Conservation (phyloP, 225 moss, liverwort and hornwort genomes). For the Sphagnum contortum region DNA sequence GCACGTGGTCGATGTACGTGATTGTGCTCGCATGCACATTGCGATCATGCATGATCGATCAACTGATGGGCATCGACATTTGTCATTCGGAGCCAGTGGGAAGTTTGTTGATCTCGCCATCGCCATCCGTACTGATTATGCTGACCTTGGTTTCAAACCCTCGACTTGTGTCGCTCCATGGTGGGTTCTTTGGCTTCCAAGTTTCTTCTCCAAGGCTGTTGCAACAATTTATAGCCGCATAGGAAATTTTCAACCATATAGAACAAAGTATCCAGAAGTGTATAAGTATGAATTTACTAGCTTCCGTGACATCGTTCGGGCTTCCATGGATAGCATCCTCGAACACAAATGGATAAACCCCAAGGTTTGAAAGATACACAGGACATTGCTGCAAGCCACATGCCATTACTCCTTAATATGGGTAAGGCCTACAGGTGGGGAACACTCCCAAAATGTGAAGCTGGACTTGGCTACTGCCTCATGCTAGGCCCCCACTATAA, state of each 20-base stretch:
- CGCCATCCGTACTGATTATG: constrained; percentile 3
- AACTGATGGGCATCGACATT: constrained; percentile 10
- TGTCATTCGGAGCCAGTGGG: constrained; percentile 1
- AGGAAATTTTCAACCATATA: constrained; percentile 8
- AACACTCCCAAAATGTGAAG: too few species aligned
- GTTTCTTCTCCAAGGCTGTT: not conserved
- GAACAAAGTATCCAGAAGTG: constrained; percentile 6
- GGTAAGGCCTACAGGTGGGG: too few species aligned
- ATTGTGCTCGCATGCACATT: constrained; percentile 17
- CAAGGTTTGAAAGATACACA: too few species aligned
- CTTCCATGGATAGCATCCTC: constrained; percentile 22
- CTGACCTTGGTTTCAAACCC: not conserved
- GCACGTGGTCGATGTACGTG: constrained; percentile 9
- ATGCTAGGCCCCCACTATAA: too few species aligned
- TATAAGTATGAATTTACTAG: not conserved
- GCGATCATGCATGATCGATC: not conserved
- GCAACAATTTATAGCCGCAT: constrained; percentile 3
- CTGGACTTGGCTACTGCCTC: too few species aligned
- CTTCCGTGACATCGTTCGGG: constrained; percentile 1
- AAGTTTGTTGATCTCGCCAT: constrained; percentile 7
- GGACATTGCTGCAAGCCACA: too few species aligned
- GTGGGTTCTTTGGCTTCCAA: not conserved
- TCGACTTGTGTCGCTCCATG: constrained; percentile 7
- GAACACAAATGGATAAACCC: constrained; percentile 10
- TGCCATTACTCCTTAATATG: too few species aligned